phyloP scores from a whole-genome alignment of 495 filamentous ascomycete species.

The Xylaria castorea region DNA sequence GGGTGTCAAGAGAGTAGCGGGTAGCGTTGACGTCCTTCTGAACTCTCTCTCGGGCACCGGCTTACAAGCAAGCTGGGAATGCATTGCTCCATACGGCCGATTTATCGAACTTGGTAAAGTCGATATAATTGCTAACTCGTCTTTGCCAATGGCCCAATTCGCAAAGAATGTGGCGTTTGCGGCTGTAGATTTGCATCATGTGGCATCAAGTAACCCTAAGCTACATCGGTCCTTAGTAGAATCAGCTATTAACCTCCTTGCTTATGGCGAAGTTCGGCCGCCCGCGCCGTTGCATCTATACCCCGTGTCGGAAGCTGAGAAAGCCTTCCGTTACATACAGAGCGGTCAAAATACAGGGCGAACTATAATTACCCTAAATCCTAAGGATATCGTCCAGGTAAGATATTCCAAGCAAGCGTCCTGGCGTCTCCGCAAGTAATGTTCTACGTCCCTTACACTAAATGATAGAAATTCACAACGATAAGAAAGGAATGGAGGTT shows the following conservation, averaged over 20 bases:
- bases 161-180: slow-evolving; percentile 1
- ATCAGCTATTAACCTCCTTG: not conserved
- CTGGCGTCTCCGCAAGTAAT: not conserved
- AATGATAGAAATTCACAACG: not conserved
- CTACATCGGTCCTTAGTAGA: not conserved
- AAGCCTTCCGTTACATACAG: not conserved
- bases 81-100: slow-evolving; percentile 50
- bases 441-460: not conserved
- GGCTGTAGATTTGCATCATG: not conserved
- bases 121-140: slow-evolving; percentile 28
- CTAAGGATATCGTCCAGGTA: not conserved
- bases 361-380: not conserved
- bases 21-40: slow-evolving; percentile 55
- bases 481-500: not conserved
- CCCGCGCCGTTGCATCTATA: not conserved
- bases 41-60: slow-evolving; percentile 57
- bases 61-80: slow-evolving; percentile 52
- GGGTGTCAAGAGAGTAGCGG: slow-evolving; percentile 40
- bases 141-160: slow-evolving; percentile 44
- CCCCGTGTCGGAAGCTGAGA: not conserved
- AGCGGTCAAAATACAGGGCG: not conserved
- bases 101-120: slow-evolving; percentile 55
- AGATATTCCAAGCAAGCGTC: not conserved
- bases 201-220: not conserved
- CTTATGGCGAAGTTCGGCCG: not conserved